Conservation (phyloP, 1,284 basidiomycete genomes). For the Cryptococcus jaspeensis region DNA sequence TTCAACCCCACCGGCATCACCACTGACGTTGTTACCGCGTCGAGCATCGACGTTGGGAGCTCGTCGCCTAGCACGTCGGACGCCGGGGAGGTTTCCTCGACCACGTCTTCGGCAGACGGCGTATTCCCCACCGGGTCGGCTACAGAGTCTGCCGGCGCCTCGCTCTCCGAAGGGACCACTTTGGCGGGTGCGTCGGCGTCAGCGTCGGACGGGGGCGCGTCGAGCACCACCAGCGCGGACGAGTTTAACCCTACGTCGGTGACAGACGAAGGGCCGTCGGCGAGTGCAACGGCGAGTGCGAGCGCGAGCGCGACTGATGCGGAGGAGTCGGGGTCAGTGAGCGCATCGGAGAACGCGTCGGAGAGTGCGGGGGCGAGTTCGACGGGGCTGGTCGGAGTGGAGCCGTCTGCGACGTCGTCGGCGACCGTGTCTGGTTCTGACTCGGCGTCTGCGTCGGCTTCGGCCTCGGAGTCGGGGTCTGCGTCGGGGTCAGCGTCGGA, state of each 20-base stretch:
- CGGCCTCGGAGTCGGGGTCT: not conserved
- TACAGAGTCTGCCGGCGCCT: not conserved
- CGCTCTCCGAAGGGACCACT: not conserved
- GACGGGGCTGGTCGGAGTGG: no score
- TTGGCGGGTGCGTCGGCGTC: not conserved
- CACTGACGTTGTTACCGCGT: not conserved
- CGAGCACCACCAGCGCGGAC: not conserved
- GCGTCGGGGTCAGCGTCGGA: not conserved
- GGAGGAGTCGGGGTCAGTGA: not conserved
- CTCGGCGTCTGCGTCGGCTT: not conserved
- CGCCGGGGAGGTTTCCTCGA: not conserved
- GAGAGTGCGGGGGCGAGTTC: no score
- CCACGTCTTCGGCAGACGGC: not conserved
- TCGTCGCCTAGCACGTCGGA: not conserved
- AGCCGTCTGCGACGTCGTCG: no score
- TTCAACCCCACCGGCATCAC: slow-evolving; percentile 1
- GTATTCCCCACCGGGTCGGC: not conserved
- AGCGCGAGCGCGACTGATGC: not conserved
- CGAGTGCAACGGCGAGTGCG: not conserved
- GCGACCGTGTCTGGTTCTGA: not conserved
- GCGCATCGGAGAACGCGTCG: not conserved
- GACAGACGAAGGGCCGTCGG: not conserved
- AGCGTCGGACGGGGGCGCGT: not conserved
- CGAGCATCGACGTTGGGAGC: not conserved
- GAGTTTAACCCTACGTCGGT: not conserved